Evolutionary conservation across 1,139 yeast genomes (phyloP).

Genomic region (Yamadazyma atmosphaerica): DNA sequence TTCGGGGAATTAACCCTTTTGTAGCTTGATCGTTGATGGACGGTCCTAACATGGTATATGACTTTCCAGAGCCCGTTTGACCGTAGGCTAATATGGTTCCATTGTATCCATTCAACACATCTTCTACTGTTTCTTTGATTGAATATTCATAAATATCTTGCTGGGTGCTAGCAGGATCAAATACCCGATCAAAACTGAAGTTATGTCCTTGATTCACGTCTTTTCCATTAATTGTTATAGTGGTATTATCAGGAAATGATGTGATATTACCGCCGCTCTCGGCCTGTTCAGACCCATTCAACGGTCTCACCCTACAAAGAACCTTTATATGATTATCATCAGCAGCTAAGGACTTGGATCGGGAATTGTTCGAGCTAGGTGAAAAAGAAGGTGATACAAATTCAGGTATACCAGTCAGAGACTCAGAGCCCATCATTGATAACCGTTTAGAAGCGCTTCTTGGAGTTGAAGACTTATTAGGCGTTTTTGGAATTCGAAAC

Average conservation of each 20-base stretch:
- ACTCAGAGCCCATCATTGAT: too few species aligned
- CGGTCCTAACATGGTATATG: constrained; percentile 82
- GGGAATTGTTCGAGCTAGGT: too few species aligned
- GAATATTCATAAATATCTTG: constrained; percentile 63
- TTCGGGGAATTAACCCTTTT: constrained; percentile 72
- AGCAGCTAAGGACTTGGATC: neutral
- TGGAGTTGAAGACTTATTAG: too few species aligned
- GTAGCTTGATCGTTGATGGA: constrained; percentile 34
- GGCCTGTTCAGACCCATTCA: constrained; percentile 24
- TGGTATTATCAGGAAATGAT: constrained; percentile 26
- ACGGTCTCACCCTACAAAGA: constrained; percentile 66
- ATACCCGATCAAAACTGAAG: constrained; percentile 71
- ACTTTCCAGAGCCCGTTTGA: constrained; percentile 86
- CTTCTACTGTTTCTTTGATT: constrained; percentile 60
- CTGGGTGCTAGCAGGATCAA: constrained; percentile 52
- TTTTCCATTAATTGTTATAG: constrained; percentile 26
- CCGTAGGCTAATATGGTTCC: constrained; percentile 88
- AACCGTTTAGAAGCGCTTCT: too few species aligned
- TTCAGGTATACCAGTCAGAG: too few species aligned
- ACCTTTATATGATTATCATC: constrained; percentile 48
- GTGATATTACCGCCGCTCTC: constrained; percentile 19
- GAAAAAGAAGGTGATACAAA: too few species aligned
- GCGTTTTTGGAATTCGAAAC: too few species aligned
- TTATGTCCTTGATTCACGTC: neutral
- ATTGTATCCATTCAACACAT: constrained; percentile 75